These are phyloP conservation scores for Alternaria angustiovoidea DNA, from an alignment of 2,329 filamentous ascomycete species.

Conservation along the genomic window DNA sequence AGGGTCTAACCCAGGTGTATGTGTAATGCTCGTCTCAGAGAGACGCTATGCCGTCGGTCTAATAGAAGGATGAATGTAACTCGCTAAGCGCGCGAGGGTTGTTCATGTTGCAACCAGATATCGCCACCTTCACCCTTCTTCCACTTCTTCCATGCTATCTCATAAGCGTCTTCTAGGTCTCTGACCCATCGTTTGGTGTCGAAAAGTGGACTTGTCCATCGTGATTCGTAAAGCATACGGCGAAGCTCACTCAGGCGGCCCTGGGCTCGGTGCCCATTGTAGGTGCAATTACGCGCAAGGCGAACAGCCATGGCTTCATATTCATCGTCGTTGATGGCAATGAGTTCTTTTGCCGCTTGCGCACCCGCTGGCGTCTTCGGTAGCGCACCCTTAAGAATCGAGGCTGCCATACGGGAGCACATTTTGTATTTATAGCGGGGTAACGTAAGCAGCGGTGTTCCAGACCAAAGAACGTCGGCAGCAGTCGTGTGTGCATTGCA, in stretches of 20 bases:
- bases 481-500: conserved; percentile 98
- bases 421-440: conserved; percentile 97
- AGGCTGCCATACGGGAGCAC: conserved; percentile 98
- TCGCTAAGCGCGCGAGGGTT: conserved; percentile 4
- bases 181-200: conserved; percentile 90
- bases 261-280: conserved; percentile 40
- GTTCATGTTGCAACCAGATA: conserved; percentile 71
- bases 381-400: conserved; percentile 87
- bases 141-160: conserved; percentile 88
- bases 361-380: conserved; percentile 74
- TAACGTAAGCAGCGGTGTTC: conserved; percentile 88
- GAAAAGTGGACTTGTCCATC: conserved; percentile 88
- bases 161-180: conserved; percentile 88
- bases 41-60: background rate
- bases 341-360: conserved; percentile 75
- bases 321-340: conserved; percentile 77
- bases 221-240: conserved; percentile 79
- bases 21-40: background rate
- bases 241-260: conserved; percentile 83
- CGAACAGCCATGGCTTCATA: conserved; percentile 73
- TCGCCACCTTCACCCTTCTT: conserved; percentile 87
- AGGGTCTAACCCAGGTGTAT: conserved; percentile 9
- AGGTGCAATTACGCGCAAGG: conserved; percentile 43
- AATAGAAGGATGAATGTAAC: conserved; percentile 2
- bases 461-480: conserved; percentile 95